These are phyloP conservation scores for Rosa chinensis DNA, from an alignment of 306 rosid genomes.

Conservation along the genomic window DNA sequence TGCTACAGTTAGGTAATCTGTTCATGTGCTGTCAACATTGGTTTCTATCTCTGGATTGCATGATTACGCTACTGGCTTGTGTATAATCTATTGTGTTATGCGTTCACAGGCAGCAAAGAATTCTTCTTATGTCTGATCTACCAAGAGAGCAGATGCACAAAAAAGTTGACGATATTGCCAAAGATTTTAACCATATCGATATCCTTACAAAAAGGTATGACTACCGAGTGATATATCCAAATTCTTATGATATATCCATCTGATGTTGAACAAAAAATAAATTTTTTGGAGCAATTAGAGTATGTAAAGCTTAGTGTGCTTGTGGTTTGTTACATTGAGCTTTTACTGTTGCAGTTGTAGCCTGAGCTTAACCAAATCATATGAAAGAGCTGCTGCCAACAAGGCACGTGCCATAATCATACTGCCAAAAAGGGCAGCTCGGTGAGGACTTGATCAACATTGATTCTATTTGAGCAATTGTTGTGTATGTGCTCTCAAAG, in stretches of 20 bases:
- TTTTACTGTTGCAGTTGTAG: constrained; percentile 73
- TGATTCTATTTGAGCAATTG: constrained; percentile 17
- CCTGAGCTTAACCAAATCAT: constrained; percentile 79
- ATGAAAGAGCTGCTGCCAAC: constrained; percentile 91
- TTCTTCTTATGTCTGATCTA: constrained; percentile 95
- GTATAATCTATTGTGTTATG: constrained; percentile 22
- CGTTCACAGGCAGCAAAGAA: constrained; percentile 77
- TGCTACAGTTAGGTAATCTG: constrained; percentile 83
- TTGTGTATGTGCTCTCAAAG: not conserved
- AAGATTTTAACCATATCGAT: constrained; percentile 83
- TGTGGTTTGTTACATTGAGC: constrained; percentile 32
- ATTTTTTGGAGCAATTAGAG: not conserved
- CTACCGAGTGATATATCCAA: constrained; percentile 12
- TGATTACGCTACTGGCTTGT: constrained; percentile 34
- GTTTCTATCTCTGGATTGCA: constrained; percentile 30
- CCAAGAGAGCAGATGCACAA: constrained; percentile 94
- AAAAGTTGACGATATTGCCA: constrained; percentile 65
- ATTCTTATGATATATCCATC: constrained; percentile 1
- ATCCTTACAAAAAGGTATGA: constrained; percentile 86
- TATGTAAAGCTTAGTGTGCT: constrained; percentile 22
- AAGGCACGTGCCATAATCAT: constrained; percentile 92
- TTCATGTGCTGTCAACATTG: constrained; percentile 24
- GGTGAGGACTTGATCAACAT: constrained; percentile 53
- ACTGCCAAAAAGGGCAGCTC: constrained; percentile 80
- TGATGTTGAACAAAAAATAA: not conserved